A percentile compares a stretch with the other conserved stretches of the same genome.
Conservation (phyloP, 306 rosid genomes). For the Dryas drummondii region DNA sequence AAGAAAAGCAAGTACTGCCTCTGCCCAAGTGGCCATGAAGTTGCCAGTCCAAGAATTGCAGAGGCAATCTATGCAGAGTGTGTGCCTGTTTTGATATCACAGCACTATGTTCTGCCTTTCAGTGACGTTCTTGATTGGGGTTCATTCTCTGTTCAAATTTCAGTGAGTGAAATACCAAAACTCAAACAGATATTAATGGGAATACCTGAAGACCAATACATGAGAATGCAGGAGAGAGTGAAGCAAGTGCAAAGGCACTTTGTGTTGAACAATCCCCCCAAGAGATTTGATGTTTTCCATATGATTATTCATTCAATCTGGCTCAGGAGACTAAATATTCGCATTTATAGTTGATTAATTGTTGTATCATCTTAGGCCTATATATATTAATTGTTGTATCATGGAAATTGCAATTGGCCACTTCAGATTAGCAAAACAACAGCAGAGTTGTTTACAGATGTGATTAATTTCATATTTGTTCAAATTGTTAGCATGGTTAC, state of each 20-base stretch:
- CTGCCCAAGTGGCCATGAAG: constrained; percentile 67
- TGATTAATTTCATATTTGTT: too few species aligned
- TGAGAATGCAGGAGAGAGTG: constrained; percentile 41
- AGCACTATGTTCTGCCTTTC: constrained; percentile 55
- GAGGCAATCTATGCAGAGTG: constrained; percentile 62
- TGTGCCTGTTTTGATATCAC: constrained; percentile 58
- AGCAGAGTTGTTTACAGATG: too few species aligned
- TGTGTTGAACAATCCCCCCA: constrained; percentile 48
- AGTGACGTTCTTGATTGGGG: constrained; percentile 62
- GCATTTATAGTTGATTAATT: neutral
- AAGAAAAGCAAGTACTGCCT: constrained; percentile 51
- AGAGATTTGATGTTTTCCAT: constrained; percentile 53
- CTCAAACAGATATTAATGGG: constrained; percentile 49
- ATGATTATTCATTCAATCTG: constrained; percentile 63
- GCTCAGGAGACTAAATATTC: constrained; percentile 58
- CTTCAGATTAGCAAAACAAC: too few species aligned
- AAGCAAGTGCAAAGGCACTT: constrained; percentile 58
- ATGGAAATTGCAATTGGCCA: too few species aligned
- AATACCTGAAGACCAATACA: constrained; percentile 40
- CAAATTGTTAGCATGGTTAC: too few species aligned
- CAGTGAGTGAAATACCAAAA: constrained; percentile 43
- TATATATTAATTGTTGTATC: too few species aligned
- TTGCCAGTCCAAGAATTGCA: constrained; percentile 59
- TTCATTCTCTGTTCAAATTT: constrained; percentile 43
- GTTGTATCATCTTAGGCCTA: too few species aligned